phyloP scores from a whole-genome alignment of 768 basidiomycete species.

The Antrodiella citrinella region DNA sequence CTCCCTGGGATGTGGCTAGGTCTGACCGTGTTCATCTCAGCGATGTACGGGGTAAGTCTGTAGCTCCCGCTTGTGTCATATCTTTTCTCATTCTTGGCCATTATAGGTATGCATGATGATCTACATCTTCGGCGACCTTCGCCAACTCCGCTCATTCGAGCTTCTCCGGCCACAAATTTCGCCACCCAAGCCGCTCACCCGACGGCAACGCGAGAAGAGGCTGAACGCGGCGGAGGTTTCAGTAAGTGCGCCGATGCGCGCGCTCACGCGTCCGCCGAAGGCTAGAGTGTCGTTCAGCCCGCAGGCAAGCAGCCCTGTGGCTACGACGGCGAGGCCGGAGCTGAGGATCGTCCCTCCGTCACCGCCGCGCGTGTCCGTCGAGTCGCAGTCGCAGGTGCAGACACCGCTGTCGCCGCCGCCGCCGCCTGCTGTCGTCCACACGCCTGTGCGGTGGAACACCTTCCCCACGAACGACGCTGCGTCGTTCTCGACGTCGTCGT shows the following conservation, averaged over 20 bases:
- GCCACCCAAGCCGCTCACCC: constrained; percentile 24
- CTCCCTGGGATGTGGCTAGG: constrained; percentile 69
- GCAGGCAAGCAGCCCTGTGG: not conserved
- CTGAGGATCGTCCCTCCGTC: not conserved
- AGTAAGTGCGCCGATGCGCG: not conserved
- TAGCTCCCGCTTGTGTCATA: not conserved
- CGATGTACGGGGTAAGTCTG: constrained; percentile 52
- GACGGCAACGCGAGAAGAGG: constrained; percentile 1
- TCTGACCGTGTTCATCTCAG: constrained; percentile 49
- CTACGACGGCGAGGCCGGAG: not conserved
- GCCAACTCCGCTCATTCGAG: constrained; percentile 73
- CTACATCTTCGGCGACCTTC: constrained; percentile 71
- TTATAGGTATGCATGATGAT: constrained; percentile 56
- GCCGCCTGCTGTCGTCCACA: not conserved
- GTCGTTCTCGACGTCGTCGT: constrained; percentile 2
- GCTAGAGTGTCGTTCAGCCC: not conserved
- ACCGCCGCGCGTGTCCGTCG: not conserved
- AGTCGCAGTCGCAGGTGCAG: not conserved
- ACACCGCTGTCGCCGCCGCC: too few relatives aligned
- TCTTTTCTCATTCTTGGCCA: not conserved
- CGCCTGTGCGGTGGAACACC: not conserved
- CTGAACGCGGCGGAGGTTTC: not conserved
- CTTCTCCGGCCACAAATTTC: constrained; percentile 64
- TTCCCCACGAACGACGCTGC: not conserved
- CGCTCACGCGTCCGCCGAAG: not conserved